Evolutionary conservation across 2,329 filamentous ascomycete species (phyloP), one percentile per base, ranked within the genome.

Genomic region (Colletotrichum chlorophyti): DNA sequence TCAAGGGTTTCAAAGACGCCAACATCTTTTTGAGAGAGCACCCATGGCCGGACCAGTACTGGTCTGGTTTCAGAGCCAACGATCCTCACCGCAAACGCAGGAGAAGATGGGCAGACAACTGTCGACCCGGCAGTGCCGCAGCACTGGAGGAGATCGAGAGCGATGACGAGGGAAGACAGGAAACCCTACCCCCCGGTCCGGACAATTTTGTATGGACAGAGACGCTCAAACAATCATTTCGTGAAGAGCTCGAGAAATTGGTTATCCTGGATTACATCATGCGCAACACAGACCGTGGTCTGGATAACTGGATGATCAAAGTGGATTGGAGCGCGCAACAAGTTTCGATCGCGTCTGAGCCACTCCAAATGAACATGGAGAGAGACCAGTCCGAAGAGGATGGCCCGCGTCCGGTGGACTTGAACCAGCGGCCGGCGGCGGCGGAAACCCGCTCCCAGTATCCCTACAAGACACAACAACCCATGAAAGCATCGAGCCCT

Each of bases 301-400:
- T 97, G 54, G 95, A 99, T 72, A 99, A 99, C 68, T 99, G 95
- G 95, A 99, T 99, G 95, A 93, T 99, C 70, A 95, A 92, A 73
- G 91, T 99, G 27, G 93, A 99, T 72, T 91, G 88, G 82, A 85
- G 92, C 65, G 87, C 84, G 3, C 87, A 95, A 68, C 85, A 90
- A 67, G 94, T 95, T 11, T 91, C 90, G 7, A 91, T 99, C 64
- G 88, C 90, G 14, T 92, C 92, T 1, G 93, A 97, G 60, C 91
- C 93, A 10, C 77, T 84, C 40, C 83, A 84, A 24, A 74, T 96
- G 80, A 69, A 91, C 81, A 78, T 81, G 80, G 84, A 88, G 48
- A 66, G 69, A 3, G 69, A 70, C 4, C 75, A 79, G 3, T 67
- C 74, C 47, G 68, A 74, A 37, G 81, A 83, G 67, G 73, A 79